These are phyloP conservation scores for Solanum tarapatanum DNA, from an alignment of 257 asterid genomes.

Conservation along the genomic window DNA sequence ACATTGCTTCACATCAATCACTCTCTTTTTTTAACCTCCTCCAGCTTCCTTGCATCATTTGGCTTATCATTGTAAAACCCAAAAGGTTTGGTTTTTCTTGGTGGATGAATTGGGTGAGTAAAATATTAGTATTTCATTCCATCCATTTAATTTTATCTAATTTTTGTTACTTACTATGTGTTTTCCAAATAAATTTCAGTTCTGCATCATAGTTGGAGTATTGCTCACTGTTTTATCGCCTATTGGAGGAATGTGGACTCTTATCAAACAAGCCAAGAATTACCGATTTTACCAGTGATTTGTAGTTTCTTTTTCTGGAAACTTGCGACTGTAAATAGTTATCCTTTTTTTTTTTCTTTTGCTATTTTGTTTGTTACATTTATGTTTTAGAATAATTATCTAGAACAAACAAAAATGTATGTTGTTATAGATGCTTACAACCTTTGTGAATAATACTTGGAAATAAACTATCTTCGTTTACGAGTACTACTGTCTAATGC, in stretches of 20 bases:
- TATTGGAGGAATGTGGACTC: slow-evolving; percentile 58
- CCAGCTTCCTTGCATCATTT: slow-evolving; percentile 28
- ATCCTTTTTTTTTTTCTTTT: not conserved
- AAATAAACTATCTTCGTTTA: not conserved
- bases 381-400: not conserved
- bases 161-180: not conserved
- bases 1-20: not conserved
- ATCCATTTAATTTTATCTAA: not conserved
- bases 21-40: not conserved
- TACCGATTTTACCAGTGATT: slow-evolving; percentile 39
- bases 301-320: not conserved
- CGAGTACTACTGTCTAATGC: not conserved
- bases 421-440: not conserved
- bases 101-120: slow-evolving; percentile 20
- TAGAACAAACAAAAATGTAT: not conserved
- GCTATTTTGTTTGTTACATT: not conserved
- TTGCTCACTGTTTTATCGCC: slow-evolving; percentile 41
- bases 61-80: slow-evolving; percentile 23
- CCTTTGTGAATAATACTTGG: not conserved
- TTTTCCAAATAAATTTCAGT: slow-evolving; percentile 10
- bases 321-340: not conserved
- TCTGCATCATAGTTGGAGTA: slow-evolving; percentile 36
- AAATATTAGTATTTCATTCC: not conserved
- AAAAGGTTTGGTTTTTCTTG: slow-evolving; percentile 18
- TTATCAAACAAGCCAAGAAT: slow-evolving; percentile 33